Percentiles rank a stretch among this genome's conserved stretches.
Evolutionary conservation across 2,329 filamentous ascomycete species (phyloP).

Genomic region (Penicillium sp.): DNA sequence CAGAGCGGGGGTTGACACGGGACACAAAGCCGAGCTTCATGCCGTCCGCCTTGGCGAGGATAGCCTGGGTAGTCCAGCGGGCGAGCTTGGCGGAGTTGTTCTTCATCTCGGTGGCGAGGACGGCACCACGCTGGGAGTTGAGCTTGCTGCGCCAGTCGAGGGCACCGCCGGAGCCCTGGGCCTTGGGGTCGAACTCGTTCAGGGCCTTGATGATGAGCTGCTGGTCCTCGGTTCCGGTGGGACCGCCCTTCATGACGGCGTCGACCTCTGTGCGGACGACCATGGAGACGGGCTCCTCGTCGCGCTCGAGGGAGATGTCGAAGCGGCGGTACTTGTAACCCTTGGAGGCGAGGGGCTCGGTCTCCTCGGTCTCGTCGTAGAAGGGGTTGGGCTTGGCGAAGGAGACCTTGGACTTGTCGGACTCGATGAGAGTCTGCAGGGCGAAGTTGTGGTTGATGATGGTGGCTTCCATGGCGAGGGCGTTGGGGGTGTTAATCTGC

Average conservation of each 20-base stretch:
- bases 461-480: slow-evolving; percentile 92
- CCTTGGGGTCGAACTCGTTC: slow-evolving; percentile 99
- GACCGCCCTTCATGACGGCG: slow-evolving; percentile 84
- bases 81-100: slow-evolving; percentile 99
- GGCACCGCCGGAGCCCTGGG: slow-evolving; percentile 88
- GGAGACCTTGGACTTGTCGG: slow-evolving; percentile 70
- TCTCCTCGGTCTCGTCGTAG: slow-evolving; percentile 91
- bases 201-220: slow-evolving; percentile 89
- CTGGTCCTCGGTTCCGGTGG: slow-evolving; percentile 86
- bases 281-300: slow-evolving; percentile 89
- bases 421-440: slow-evolving; percentile 89
- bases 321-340: slow-evolving; percentile 98
- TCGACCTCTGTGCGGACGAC: slow-evolving; percentile 94
- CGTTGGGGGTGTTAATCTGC: slow-evolving; percentile 85
- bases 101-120: slow-evolving; percentile 99
- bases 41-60: slow-evolving; percentile 92
- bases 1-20: slow-evolving; percentile 84
- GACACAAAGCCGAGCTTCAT: slow-evolving; percentile 99
- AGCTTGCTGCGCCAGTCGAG: slow-evolving; percentile 97
- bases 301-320: slow-evolving; percentile 84
- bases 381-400: slow-evolving; percentile 93
- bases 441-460: slow-evolving; percentile 99
- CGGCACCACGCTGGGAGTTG: slow-evolving; percentile 88
- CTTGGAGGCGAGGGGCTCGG: slow-evolving; percentile 90
- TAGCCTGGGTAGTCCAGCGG: slow-evolving; percentile 94